Evolutionary conservation across 2,329 filamentous ascomycete species (phyloP).

Genomic region (Fonsecaea nubica): DNA sequence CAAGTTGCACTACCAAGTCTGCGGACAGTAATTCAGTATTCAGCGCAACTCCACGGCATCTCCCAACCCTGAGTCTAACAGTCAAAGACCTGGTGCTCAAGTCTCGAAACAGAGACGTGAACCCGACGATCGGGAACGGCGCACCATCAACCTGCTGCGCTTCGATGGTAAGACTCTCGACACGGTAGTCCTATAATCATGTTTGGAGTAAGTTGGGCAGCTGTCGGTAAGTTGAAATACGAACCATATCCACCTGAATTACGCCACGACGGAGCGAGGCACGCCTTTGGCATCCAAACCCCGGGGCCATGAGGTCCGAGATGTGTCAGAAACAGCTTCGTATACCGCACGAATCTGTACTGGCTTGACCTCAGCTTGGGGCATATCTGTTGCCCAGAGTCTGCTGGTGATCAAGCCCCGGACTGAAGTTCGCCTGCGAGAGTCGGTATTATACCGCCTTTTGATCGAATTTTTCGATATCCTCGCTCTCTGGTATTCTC

Average conservation of each 20-base stretch:
- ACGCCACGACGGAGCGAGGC: not conserved
- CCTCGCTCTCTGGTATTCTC: not conserved
- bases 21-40: not conserved
- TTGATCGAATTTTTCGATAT: not conserved
- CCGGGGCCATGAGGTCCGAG: not conserved
- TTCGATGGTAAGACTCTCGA: not conserved
- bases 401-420: not conserved
- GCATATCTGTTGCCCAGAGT: not conserved
- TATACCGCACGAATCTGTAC: not conserved
- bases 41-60: not conserved
- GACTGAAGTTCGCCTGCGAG: not conserved
- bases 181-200: not conserved
- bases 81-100: not conserved
- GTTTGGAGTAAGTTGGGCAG: constrained; percentile 4
- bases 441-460: not conserved
- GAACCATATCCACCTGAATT: not conserved
- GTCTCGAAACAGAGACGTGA: not conserved
- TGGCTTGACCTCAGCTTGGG: not conserved
- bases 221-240: not conserved
- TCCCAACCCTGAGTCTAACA: not conserved
- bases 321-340: not conserved
- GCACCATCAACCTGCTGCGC: not conserved
- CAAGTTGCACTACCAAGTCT: not conserved
- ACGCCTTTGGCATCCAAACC: not conserved
- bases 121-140: not conserved